Evolutionary conservation across 768 basidiomycete species (phyloP), one percentile per base, ranked within the genome.

Genomic region (Termitomyces sp.): DNA sequence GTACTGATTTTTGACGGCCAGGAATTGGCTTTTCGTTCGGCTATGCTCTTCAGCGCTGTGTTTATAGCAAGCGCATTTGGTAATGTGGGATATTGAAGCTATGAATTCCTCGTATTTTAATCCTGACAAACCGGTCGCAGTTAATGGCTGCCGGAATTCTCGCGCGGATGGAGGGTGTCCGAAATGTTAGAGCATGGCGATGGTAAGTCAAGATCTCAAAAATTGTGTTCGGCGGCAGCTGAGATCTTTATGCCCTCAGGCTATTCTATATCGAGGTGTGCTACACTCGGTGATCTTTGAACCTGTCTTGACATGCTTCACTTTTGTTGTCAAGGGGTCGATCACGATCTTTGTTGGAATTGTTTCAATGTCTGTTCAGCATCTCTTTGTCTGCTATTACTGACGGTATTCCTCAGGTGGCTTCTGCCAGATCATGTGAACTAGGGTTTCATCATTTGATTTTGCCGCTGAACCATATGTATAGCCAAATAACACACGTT

Each of bases 61-160:
- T 70, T 87, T 8, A 76, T 86, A 35, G 83, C 85, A 5, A 85
- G 84, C 64, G 86, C 87, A 3, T 86, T 87, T 62, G 85, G 87
- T 36, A 74, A 78, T 51, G 85, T 86, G 54, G 66, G 81, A 65
- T 10, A 6, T 11, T 28, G 18, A 38, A 20, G 18, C 46, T 9
- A 5, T 24, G 6, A 7, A 13, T 24, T 1, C 30, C 3, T 5
- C 18, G 8, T 18, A 32, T 33, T 28, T n/a, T 7, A 33, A 33
- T 47, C 46, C 35, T 43, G 18, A 26, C 38, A 28, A 56, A 24
- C 24, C 38, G 56, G 24, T 26, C 52, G 33, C 13, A 87, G 82
- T 66, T 89, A 10, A 80, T 89, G 64, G 90, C 87, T 16, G 88
- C 88, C 14, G 88, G 86, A 14, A 86, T 90, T 52, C 74, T 92